Percentiles rank a stretch among this genome's conserved stretches.
Conservation (phyloP, 257 asterid species). For the Salvia rosmarinus region DNA sequence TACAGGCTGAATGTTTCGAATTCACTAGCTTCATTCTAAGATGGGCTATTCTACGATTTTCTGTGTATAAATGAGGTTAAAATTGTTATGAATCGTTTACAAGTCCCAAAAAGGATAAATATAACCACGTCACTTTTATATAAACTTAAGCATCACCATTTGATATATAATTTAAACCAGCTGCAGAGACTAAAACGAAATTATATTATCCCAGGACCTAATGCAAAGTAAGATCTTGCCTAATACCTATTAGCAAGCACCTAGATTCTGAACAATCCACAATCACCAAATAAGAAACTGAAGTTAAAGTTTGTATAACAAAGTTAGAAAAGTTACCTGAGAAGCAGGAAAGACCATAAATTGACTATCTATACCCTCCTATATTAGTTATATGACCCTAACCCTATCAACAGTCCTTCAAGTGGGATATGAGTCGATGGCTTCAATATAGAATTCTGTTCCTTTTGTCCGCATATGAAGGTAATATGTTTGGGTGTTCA, state of each 20-base stretch:
- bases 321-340: background rate
- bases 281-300: no score
- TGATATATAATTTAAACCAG: background rate
- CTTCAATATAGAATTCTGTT: background rate
- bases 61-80: background rate
- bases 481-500: background rate
- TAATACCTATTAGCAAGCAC: background rate
- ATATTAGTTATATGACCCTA: background rate
- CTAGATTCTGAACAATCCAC: background rate
- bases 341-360: background rate
- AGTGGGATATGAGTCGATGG: background rate
- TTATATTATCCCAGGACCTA: background rate
- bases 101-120: constrained; percentile 3
- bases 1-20: constrained; percentile 15
- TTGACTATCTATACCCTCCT: background rate
- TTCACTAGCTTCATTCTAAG: background rate
- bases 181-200: background rate
- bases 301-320: no score
- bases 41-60: constrained; percentile 5
- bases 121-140: background rate
- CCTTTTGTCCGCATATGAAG: background rate
- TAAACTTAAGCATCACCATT: background rate
- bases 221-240: background rate
- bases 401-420: background rate
- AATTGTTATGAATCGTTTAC: background rate